Evolutionary conservation across 2,329 filamentous ascomycete genomes (phyloP), one percentile per base, ranked within the genome.

Genomic region (Penicillium sp.): DNA sequence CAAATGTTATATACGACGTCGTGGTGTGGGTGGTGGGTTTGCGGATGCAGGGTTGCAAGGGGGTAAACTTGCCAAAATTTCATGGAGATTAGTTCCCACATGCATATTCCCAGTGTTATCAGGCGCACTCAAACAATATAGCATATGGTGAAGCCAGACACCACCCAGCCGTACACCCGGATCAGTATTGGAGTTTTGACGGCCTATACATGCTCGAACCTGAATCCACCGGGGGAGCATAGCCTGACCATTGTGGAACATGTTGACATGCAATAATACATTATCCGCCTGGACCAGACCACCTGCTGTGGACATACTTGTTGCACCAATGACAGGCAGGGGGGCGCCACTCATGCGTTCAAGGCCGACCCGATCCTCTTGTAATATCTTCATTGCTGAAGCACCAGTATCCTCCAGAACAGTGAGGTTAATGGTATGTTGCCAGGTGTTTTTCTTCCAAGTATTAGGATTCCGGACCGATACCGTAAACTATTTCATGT

Each of bases 401-500:
- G 50, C 6, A 15, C 40, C 33, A 46, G 23, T 46, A 36, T 53
- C 50, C 16, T 46, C 50, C 3, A 53, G 4, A 10, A 38, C 27
- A 5, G 3, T 3, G 7, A 53, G 9, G 5, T 19, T 5, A 1
- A 51, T 23, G n/a, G 39, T 51, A 5, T 33, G 19, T 6, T 2
- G 0, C 13, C 0, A 10, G 36, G 40, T 29, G 19, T 45, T 36
- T 3, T 1, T 21, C 3, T 5, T 5, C 16, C 7, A n/a, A 10
- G 48, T 50, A 3, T 0, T 21, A 11, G 50, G 50, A 33, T 52
- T 52, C 21, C 50, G 31, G 33, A 52, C 3, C 5, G 50, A 27
- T 34, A 52, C 13, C 1, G 2, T 15, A 19, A 52, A 7, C 50
- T 45, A 19, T 44, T 33, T 15, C 4, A 16, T 51, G 39, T 50